Evolutionary conservation across 805 yeast species (phyloP).

Genomic region (Komagataella mondaviorum): DNA sequence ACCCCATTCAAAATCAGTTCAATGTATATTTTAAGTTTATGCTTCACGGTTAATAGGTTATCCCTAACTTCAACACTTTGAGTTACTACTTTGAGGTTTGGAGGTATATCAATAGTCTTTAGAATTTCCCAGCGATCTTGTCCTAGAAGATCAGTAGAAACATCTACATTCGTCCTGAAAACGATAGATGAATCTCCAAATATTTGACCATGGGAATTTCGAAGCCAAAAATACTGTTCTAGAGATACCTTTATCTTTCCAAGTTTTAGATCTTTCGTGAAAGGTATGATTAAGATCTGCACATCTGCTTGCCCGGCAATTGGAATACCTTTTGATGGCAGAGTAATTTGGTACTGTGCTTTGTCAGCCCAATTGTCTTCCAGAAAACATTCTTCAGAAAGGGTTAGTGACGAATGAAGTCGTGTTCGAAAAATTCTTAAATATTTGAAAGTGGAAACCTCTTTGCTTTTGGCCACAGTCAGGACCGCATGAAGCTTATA

Average conservation of each 20-base stretch:
- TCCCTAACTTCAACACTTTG: conserved; percentile 28
- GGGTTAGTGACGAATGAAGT: conserved; percentile 22
- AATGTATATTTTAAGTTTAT: conserved; percentile 28
- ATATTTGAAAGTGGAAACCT: conserved; percentile 20
- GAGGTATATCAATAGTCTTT: conserved; percentile 26
- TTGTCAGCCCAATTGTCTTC: conserved; percentile 40
- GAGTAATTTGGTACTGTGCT: conserved; percentile 31
- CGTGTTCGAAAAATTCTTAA: conserved; percentile 30
- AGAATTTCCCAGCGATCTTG: conserved; percentile 32
- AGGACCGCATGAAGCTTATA: conserved; percentile 18
- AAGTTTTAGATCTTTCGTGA: conserved; percentile 28
- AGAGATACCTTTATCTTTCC: conserved; percentile 20
- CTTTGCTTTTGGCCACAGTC: conserved; percentile 12
- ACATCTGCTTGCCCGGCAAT: conserved; percentile 30
- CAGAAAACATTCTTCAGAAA: conserved; percentile 29
- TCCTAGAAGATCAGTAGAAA: conserved; percentile 17
- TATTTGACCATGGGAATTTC: conserved; percentile 9
- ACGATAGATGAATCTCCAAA: conserved; percentile 16
- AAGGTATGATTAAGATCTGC: conserved; percentile 28
- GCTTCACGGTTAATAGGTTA: conserved; percentile 28
- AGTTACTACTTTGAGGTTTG: conserved; percentile 22
- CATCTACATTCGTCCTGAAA: conserved; percentile 8
- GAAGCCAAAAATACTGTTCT: conserved; percentile 15
- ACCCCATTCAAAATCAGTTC: conserved; percentile 36
- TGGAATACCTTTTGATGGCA: conserved; percentile 30